phyloP scores from a whole-genome alignment of 768 basidiomycete genomes.

The Sporobolomyces phaffii region DNA sequence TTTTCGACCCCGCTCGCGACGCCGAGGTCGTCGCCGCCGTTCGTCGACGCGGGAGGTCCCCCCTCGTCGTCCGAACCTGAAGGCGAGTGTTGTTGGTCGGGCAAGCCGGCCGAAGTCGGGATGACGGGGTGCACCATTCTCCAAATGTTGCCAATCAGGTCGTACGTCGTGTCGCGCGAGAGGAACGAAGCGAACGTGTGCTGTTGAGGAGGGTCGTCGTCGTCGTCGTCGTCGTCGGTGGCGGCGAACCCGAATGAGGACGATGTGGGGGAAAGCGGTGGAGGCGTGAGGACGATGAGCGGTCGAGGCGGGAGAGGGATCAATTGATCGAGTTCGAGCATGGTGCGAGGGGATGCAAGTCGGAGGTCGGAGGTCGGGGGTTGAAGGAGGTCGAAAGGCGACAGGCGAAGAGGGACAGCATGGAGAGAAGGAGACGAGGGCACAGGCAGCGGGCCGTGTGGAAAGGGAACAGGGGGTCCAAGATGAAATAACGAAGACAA shows the following conservation, averaged over 20 bases:
- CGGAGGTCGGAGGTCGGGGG: neutral
- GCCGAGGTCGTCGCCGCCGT: constrained; percentile 6
- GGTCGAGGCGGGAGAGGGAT: neutral
- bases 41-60: neutral
- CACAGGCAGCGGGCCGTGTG: neutral
- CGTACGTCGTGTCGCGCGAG: constrained; percentile 88
- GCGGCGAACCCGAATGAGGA: neutral
- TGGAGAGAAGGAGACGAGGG: neutral
- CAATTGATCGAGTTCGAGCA: neutral
- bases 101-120: constrained; percentile 44
- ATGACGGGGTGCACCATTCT: constrained; percentile 71
- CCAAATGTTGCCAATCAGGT: constrained; percentile 96
- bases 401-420: too few relatives aligned
- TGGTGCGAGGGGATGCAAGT: neutral
- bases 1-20: constrained; percentile 16
- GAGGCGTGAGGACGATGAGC: neutral
- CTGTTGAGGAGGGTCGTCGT: constrained; percentile 50
- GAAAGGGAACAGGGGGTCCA: neutral
- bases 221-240: neutral
- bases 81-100: constrained; percentile 32
- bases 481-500: neutral
- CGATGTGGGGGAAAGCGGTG: neutral
- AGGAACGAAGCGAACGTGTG: constrained; percentile 96
- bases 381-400: neutral
- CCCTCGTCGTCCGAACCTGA: constrained; percentile 24